A percentile compares a stretch with the other conserved stretches of the same genome.
Evolutionary conservation across 805 yeast species (phyloP).

Genomic region (Helenozyma baotianmanensis): DNA sequence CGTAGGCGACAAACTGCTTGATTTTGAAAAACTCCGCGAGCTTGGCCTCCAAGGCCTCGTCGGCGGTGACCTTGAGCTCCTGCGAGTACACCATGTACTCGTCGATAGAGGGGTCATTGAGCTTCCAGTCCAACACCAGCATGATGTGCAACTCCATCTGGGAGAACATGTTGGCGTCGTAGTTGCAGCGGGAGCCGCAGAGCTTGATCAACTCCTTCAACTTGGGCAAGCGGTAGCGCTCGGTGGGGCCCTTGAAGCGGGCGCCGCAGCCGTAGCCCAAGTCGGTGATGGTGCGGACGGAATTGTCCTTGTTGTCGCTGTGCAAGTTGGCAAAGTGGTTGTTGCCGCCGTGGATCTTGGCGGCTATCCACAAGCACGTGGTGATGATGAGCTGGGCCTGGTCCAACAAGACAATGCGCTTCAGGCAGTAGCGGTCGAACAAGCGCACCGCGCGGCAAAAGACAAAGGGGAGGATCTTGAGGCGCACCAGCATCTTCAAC

Average conservation of each 20-base stretch:
- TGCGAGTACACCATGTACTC: slow-evolving; percentile 30
- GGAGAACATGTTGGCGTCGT: slow-evolving; percentile 40
- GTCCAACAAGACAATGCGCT: slow-evolving; percentile 74
- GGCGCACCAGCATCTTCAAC: slow-evolving; percentile 61
- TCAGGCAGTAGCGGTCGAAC: slow-evolving; percentile 88
- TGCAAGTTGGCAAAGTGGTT: slow-evolving; percentile 53
- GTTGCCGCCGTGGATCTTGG: slow-evolving; percentile 77
- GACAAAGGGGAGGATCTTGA: slow-evolving; percentile 64
- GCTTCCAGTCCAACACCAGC: slow-evolving; percentile 66
- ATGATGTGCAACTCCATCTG: slow-evolving; percentile 79
- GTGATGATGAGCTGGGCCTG: slow-evolving; percentile 90
- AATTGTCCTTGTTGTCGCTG: slow-evolving; percentile 6
- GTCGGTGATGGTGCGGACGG: slow-evolving; percentile 30
- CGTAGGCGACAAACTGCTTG: slow-evolving; percentile 48
- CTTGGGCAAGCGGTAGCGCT: slow-evolving; percentile 66
- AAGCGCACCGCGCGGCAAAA: slow-evolving; percentile 65
- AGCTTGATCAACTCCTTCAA: slow-evolving; percentile 59
- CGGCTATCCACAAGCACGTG: slow-evolving; percentile 88
- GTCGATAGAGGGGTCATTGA: slow-evolving; percentile 55
- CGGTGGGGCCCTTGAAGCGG: slow-evolving; percentile 63
- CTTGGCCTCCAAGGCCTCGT: slow-evolving; percentile 10
- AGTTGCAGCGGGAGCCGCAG: slow-evolving; percentile 60
- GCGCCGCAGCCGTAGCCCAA: slow-evolving; percentile 51
- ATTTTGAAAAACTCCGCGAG: slow-evolving; percentile 37
- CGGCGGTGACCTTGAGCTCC: slow-evolving; percentile 35